Base-by-base conservation (phyloP, 768 basidiomycete species). In the Cystofilobasidium macerans region DNA sequence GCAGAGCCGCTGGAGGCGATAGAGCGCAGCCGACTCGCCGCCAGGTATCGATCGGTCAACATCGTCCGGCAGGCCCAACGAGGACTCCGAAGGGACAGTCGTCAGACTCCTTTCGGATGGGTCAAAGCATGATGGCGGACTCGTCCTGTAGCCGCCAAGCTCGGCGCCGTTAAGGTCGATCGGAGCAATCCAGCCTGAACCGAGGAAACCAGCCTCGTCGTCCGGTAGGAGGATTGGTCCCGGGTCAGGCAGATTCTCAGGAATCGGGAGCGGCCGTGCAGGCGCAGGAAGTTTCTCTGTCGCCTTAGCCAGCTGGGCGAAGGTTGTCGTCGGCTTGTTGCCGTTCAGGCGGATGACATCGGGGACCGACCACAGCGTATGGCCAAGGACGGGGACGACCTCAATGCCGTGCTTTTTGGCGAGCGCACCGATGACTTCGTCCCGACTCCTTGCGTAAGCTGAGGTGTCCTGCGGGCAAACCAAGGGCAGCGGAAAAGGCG, bases 331-430 rank as follows among this genome's bases (percentile, higher is more conserved):
- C 22, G 73, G 72, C 51, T 75, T 73, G 26, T 71, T 71, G 32
- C 71, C 70, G 69, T 75, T 73, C 7, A 51, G 65, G 71, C 73
- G 72, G 51, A 76, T 69, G 16, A 77, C 71, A 48, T 69, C 67
- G 16, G 71, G 73, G 18, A 74, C 73, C 64, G 76, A 76, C 65
- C 67, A 76, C 18, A 78, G 70, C 28, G 77, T 77, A 65, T 77
- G 74, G 13, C 77, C 77, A 32, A 68, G 71, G 22, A 74, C 69
- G 45, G 71, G 70, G 30, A 76, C 54, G n/a, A 77, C 72, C 38
- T 74, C 69, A 33, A 77, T 72, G 1, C 74, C 75, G 3, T 68
- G 59, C n/a, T 69, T 58, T 24, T 62, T 28, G 0, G 75, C 74
- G 13, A 75, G 58, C 0, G 58, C 64, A 35, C 62, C 61, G n/a